A percentile compares a stretch with the other conserved stretches of the same genome.
Conservation (phyloP, 495 filamentous ascomycete species). For the Penicillium cinerascens region DNA sequence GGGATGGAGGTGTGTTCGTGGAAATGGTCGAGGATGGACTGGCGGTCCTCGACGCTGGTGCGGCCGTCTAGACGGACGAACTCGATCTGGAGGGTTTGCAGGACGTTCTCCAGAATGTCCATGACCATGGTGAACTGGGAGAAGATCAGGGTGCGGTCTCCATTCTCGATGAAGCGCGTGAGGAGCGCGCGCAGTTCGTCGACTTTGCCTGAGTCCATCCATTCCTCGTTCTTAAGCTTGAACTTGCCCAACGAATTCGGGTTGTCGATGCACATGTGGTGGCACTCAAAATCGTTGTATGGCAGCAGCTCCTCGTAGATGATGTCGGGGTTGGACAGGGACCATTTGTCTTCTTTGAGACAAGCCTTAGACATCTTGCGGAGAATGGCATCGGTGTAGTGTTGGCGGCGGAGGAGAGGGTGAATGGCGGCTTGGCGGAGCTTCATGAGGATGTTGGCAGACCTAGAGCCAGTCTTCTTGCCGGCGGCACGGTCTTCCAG, state of each 20-base stretch:
- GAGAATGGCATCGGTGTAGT: conserved; percentile 71
- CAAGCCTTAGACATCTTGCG: conserved; percentile 74
- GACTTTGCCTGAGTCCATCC: conserved; percentile 94
- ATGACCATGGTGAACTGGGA: conserved; percentile 89
- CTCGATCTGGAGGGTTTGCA: conserved; percentile 66
- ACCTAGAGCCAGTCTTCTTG: conserved; percentile 53
- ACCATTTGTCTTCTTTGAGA: conserved; percentile 60
- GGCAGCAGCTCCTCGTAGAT: conserved; percentile 69
- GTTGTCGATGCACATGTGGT: conserved; percentile 71
- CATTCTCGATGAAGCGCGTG: conserved; percentile 67
- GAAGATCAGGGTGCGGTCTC: conserved; percentile 85
- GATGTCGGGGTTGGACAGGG: conserved; percentile 56
- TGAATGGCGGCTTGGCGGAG: conserved; percentile 92
- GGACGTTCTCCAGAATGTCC: conserved; percentile 79
- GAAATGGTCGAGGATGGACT: conserved; percentile 80
- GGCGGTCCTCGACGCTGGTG: conserved; percentile 79
- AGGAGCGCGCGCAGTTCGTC: conserved; percentile 71
- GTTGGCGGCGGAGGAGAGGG: conserved; percentile 76
- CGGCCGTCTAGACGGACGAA: conserved; percentile 81
- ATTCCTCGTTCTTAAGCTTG: conserved; percentile 68
- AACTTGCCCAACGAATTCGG: conserved; percentile 65
- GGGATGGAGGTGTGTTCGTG: conserved; percentile 71
- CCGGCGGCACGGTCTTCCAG: conserved; percentile 56
- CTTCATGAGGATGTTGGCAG: conserved; percentile 79
- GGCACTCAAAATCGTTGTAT: conserved; percentile 79